phyloP scores from a whole-genome alignment of 352 stramenopile genomes.

The Phytophthora sp. region DNA sequence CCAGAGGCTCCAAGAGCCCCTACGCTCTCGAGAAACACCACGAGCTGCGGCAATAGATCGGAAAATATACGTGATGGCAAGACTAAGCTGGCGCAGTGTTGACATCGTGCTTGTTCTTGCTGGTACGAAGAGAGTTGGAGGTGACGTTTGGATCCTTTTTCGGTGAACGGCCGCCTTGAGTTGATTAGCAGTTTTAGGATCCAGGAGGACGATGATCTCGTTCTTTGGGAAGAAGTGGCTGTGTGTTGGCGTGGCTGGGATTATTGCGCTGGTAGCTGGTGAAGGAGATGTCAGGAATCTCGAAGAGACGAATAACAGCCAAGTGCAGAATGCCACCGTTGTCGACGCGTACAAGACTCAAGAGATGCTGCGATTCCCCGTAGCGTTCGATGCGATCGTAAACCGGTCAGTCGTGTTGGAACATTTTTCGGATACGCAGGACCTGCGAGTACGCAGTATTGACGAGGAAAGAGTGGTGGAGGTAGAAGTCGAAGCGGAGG shows the following conservation, averaged over 20 bases:
- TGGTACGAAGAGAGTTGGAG: too few species aligned
- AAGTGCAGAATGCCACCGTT: not conserved
- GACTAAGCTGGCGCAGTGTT: not conserved
- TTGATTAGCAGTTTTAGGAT: slow-evolving; percentile 22
- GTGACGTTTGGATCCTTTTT: slow-evolving; percentile 10
- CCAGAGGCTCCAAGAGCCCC: slow-evolving; percentile 66
- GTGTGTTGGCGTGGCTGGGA: not conserved
- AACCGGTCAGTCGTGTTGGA: slow-evolving; percentile 35
- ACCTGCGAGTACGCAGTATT: slow-evolving; percentile 28
- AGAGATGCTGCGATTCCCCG: slow-evolving; percentile 36
- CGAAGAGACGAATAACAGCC: not conserved
- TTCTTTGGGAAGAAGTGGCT: not conserved
- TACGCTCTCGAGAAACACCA: slow-evolving; percentile 86
- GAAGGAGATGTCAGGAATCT: not conserved
- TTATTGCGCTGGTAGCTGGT: slow-evolving; percentile 1
- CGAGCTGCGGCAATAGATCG: slow-evolving; percentile 46
- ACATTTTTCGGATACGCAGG: slow-evolving; percentile 25
- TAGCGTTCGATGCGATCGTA: slow-evolving; percentile 29
- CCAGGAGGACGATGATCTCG: not conserved
- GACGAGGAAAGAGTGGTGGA: slow-evolving; percentile 9
- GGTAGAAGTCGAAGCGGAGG: slow-evolving; percentile 13
- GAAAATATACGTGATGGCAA: not conserved
- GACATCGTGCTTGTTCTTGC: too few species aligned
- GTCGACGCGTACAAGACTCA: not conserved
- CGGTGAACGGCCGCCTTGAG: slow-evolving; percentile 20